phyloP scores from a whole-genome alignment of 1,284 basidiomycete species.

The Cronartium quercuum region DNA sequence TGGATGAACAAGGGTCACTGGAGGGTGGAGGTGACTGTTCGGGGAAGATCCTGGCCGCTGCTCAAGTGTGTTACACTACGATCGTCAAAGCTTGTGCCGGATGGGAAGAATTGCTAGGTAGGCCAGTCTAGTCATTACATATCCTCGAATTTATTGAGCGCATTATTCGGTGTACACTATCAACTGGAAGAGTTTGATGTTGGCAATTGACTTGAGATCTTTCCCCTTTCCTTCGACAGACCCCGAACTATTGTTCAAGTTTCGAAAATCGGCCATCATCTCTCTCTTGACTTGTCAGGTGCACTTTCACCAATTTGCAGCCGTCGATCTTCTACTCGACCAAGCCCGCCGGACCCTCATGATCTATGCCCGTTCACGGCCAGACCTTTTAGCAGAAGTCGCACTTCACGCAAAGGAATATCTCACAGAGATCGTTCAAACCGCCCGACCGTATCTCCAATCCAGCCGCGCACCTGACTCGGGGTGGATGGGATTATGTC shows the following conservation, averaged over 20 bases:
- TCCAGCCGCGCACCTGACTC: neutral
- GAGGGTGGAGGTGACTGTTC: neutral
- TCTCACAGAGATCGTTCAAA: slow-evolving; percentile 24
- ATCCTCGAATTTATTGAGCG: neutral
- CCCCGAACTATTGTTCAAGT: slow-evolving; percentile 15
- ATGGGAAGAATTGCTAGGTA: slow-evolving; percentile 36
- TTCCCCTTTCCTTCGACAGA: slow-evolving; percentile 20
- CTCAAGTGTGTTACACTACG: slow-evolving; percentile 25
- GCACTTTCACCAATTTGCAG: neutral
- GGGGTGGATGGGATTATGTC: slow-evolving; percentile 33
- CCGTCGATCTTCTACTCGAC: slow-evolving; percentile 14
- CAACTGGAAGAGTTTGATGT: neutral
- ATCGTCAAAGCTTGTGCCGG: slow-evolving; percentile 23
- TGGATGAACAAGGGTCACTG: neutral
- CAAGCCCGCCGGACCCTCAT: slow-evolving; percentile 33
- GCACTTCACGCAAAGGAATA: slow-evolving; percentile 15
- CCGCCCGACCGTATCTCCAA: slow-evolving; percentile 14
- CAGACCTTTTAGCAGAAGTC: slow-evolving; percentile 3
- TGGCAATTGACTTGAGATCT: neutral
- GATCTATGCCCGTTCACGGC: slow-evolving; percentile 22
- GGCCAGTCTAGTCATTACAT: neutral
- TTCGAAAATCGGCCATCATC: slow-evolving; percentile 29
- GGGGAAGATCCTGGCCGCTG: slow-evolving; percentile 26
- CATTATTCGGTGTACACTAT: neutral
- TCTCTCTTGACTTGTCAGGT: slow-evolving; percentile 13